Evolutionary conservation across 495 filamentous ascomycete genomes (phyloP), one percentile per base, ranked within the genome.

Genomic region (Schizothecium vesticola): DNA sequence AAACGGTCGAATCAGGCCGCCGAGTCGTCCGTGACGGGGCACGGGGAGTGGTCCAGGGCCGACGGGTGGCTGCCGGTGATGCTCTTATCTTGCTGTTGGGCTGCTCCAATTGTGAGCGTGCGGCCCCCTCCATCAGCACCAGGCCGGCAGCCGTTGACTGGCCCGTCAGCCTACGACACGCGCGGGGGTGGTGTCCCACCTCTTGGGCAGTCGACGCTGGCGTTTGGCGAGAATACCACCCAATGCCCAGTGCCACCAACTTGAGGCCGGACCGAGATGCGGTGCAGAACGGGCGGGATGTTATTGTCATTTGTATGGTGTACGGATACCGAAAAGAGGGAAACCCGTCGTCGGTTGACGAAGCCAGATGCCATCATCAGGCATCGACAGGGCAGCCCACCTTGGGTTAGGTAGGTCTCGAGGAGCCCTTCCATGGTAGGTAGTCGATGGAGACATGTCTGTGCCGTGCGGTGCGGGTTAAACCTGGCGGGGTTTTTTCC

Each of bases 21-120:
- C 43, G 43, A 64, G 33, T 55, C 22, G 13, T 31, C 61, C 28
- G 29, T 19, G 68, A 62, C 62, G 31, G 59, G 43, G 68, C 60
- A 23, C 26, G 36, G 24, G 21, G 60, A 61, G 59, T 55, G 36
- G 43, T 21, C 29, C 29, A 55, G n/a, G 55, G 33, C n/a, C 9
- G 59, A 31, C 31, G 56, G 59, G 63, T 64, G 70, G 62, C 68
- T 60, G 70, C 43, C 55, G 58, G 23, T 65, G 24, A 26, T 63
- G 5, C 9, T 73, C 71, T 69, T 72, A 67, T 70, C 68, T 67
- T 71, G 16, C 57, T 23, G 29, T n/a, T 19, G 43, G 43, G 43
- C 43, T 56, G 9, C 58, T 51, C 70, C 73, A 73, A 75, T 51
- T 71, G 65, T 61, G 22, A 26, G 61, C 67, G 29, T n/a, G 43